These are phyloP conservation scores for Sphenostylis stenocarpa DNA, from an alignment of 306 rosid genomes.

Conservation along the genomic window DNA sequence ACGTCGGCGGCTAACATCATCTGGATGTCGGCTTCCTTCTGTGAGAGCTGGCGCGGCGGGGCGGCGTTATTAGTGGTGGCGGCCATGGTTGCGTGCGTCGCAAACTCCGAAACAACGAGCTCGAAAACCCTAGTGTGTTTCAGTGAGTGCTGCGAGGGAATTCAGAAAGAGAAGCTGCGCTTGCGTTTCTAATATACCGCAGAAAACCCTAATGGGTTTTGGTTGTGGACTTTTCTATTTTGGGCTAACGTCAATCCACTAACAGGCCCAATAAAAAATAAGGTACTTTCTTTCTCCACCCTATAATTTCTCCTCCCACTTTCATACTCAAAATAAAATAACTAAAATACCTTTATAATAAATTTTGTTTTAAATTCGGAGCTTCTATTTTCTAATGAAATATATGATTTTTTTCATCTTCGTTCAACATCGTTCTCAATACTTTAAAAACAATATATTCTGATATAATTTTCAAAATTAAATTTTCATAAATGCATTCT, in stretches of 20 bases:
- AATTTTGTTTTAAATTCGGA: too few species aligned
- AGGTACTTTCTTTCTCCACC: too few species aligned
- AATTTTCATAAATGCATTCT: too few species aligned
- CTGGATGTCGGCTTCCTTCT: slow-evolving; percentile 81
- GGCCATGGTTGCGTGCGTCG: slow-evolving; percentile 45
- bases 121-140: neutral
- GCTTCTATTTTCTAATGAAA: too few species aligned
- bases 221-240: neutral
- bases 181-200: neutral
- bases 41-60: slow-evolving; percentile 65
- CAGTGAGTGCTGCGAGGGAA: neutral
- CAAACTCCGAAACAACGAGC: neutral
- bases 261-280: neutral
- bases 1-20: slow-evolving; percentile 89
- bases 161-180: neutral
- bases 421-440: too few species aligned
- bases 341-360: too few species aligned
- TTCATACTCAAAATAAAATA: too few species aligned
- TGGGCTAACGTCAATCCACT: neutral
- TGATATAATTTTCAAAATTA: too few species aligned
- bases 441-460: too few species aligned
- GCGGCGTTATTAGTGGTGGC: slow-evolving; percentile 30
- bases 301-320: too few species aligned
- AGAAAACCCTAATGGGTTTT: slow-evolving; percentile 7
- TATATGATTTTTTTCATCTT: too few species aligned